Base-by-base conservation (phyloP, 2,329 filamentous ascomycete species). In the Cytospora piceae region DNA sequence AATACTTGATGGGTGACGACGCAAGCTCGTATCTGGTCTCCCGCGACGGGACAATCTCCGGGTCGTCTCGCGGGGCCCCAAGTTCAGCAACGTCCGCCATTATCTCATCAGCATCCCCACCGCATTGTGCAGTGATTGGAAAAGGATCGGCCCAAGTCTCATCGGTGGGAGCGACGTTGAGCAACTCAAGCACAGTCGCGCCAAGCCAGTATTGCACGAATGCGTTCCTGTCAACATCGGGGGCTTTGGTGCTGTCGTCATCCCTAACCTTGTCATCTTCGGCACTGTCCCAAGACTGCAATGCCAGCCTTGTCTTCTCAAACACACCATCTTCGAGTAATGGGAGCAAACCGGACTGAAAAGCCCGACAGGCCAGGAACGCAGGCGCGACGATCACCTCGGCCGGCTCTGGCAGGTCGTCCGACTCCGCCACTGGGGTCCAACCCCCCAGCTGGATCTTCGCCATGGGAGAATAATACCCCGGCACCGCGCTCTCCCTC, bases 331-430 rank as follows among this genome's bases (percentile, higher is more conserved):
- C 52, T 22, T 60, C 42, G 8, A 66, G 39, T 20, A 66, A n/a
- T 5, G 58, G 61, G 15, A 66, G 39, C n/a, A 66, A 24, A 11
- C 64, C 64, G 27, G 37, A 64, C 37, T 66, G 64, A 46, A 62
- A 64, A 4, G 64, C 64, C 8, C 60, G 60, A 27, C 60, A 55
- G 22, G 64, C 64, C 5, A 66, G 60, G 17, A 66, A 66, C 3
- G 51, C 31, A 31, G 64, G 64, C 6, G 64, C 64, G 14, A 66
- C 51, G 0, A 66, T 37, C 20, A 27, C 62, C 20, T 39, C 27
- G 1, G 22, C 52, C 56, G 34, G 55, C 22, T 22, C 22, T 20
- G n/a, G 39, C 9, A 32, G 11, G 7, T 55, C 15, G 5, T 37
- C 29, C 34, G 11, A 27, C 12, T 17, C 11, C 7, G 17, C n/a